Base-by-base conservation (phyloP, 768 basidiomycete species). In the Calocybe gangraenosa region DNA sequence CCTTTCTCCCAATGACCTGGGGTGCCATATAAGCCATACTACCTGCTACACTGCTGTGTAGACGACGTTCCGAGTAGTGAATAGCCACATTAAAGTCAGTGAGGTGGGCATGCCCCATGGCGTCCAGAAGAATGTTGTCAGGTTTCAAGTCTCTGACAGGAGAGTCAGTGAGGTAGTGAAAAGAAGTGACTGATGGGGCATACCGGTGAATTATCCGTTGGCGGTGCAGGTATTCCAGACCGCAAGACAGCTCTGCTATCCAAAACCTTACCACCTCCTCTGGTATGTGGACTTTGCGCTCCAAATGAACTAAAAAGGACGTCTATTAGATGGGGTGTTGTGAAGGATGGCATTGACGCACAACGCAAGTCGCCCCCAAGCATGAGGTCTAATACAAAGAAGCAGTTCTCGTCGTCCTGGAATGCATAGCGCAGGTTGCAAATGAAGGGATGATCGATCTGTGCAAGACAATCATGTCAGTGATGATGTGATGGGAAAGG, bases 1-100 rank as follows among this genome's bases (percentile, higher is more conserved):
- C 96, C 58, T 82, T 85, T 58, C 88, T 84, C 41, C 79, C 81
- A 35, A 97, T 75, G n/a, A 99, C 87, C 64, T 99, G 92, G 0
- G 95, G 94, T 8, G 94, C 94, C 96, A 99, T 99, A 68, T 99
- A 99, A 0, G 96, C 95, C 92, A 99, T 94, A 58, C 90, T 93
- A 3, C 96, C 96, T 6, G 96, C 95, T 13, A 99, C 88, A 48
- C 90, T 92, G 0, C 90, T 92, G 64, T 98, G 85, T 49, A 87
- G 58, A 28, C 94, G 79, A 42, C 85, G 76, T 48, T 91, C 88
- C 9, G 94, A 95, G 62, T 92, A 97, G 64, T 98, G 95, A 7
- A 98, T 95, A 18, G 95, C 96, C 53, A 99, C 93, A 59, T 99
- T 99, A 71, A 99, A 96, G 68, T 99, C 96, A 7, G 96, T 98